Evolutionary conservation across 163 green algal genomes (phyloP).

Genomic region (Coccomyxa subellipsoidea): DNA sequence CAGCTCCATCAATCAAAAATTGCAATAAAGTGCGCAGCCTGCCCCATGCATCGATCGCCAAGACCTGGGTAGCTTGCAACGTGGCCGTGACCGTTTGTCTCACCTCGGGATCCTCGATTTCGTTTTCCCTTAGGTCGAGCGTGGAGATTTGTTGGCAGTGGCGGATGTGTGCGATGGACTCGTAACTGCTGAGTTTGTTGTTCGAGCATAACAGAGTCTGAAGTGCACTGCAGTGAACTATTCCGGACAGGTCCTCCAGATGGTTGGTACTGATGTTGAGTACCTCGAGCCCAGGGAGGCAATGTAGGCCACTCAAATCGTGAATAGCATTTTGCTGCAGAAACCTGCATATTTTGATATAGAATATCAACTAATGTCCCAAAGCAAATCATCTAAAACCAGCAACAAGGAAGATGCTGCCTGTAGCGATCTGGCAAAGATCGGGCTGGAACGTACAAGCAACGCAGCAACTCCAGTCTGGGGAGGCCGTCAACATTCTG

Average conservation of each 20-base stretch:
- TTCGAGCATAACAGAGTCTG: slow-evolving; percentile 50
- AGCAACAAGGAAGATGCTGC: no score
- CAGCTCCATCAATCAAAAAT: no score
- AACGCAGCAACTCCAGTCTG: slow-evolving; percentile 65
- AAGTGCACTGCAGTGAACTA: slow-evolving; percentile 31
- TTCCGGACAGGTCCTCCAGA: slow-evolving; percentile 47
- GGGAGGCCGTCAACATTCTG: slow-evolving; percentile 69
- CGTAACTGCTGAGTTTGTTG: slow-evolving; percentile 54
- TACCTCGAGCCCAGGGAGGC: slow-evolving; percentile 56
- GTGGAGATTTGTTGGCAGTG: slow-evolving; percentile 54
- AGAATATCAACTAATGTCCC: no score
- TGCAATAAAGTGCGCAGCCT: no score
- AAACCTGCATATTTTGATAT: slow-evolving; percentile 70
- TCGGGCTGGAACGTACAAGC: slow-evolving; percentile 56
- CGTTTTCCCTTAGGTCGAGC: slow-evolving; percentile 70
- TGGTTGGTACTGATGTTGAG: slow-evolving; percentile 81
- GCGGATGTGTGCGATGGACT: slow-evolving; percentile 48
- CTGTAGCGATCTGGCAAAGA: no score
- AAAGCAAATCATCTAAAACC: no score
- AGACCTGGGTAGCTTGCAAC: no score
- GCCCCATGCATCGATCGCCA: no score
- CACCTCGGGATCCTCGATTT: slow-evolving; percentile 31
- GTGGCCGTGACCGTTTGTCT: background rate
- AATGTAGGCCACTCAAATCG: slow-evolving; percentile 47
- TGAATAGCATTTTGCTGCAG: slow-evolving; percentile 73